A percentile compares a stretch with the other conserved stretches of the same genome.
Conservation (phyloP, 192 early-diverging fungal species). For the Allomyces arbusculus region DNA sequence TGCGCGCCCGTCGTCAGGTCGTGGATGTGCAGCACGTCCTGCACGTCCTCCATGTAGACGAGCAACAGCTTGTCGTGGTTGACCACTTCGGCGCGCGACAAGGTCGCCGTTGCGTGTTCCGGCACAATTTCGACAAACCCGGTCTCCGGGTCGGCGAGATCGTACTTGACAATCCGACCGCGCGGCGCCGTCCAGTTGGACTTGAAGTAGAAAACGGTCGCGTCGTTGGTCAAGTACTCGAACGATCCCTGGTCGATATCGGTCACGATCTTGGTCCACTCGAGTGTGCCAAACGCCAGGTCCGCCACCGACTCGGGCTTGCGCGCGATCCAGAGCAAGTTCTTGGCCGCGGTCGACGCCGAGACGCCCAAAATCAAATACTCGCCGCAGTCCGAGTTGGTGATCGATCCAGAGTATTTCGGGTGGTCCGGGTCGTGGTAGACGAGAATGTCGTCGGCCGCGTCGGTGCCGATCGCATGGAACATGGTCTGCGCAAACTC, state of each 20-base stretch:
- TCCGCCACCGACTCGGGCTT: slow-evolving; percentile 1
- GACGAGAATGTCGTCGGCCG: slow-evolving; percentile 35
- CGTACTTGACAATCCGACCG: slow-evolving; percentile 34
- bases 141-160: slow-evolving; percentile 27
- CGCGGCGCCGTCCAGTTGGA: slow-evolving; percentile 41
- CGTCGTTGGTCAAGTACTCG: slow-evolving; percentile 31
- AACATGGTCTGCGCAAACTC: slow-evolving; percentile 24
- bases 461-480: slow-evolving; percentile 34
- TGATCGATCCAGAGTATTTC: slow-evolving; percentile 6
- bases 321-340: slow-evolving; percentile 19
- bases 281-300: slow-evolving; percentile 1
- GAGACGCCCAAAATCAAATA: slow-evolving; percentile 29
- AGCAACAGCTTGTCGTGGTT: slow-evolving; percentile 34
- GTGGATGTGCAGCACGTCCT: slow-evolving; percentile 22
- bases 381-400: slow-evolving; percentile 30
- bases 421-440: slow-evolving; percentile 28
- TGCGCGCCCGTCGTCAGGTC: slow-evolving; percentile 18
- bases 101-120: slow-evolving; percentile 23
- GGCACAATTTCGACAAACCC: slow-evolving; percentile 41
- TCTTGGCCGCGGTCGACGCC: slow-evolving; percentile 21
- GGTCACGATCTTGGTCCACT: slow-evolving; percentile 25
- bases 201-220: slow-evolving; percentile 33
- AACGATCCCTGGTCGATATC: slow-evolving; percentile 27
- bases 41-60: slow-evolving; percentile 40
- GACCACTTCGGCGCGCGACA: slow-evolving; percentile 17